Evolutionary conservation across 352 stramenopile species (phyloP), one percentile per base, ranked within the genome.

Genomic region (Globisporangium solare): DNA sequence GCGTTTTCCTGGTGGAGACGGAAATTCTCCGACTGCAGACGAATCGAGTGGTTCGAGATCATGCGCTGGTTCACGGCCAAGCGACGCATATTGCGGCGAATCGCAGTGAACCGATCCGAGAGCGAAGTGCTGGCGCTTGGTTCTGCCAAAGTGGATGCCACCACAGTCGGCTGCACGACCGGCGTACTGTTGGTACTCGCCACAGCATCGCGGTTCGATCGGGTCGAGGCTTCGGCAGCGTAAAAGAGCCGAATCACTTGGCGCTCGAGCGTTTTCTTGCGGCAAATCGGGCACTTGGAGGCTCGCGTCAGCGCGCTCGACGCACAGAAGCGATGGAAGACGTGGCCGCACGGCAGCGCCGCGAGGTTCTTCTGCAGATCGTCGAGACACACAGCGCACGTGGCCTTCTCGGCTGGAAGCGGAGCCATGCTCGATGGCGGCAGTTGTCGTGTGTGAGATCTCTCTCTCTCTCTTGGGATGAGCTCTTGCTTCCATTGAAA

Each of bases 301-400:
- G 39, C 32, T 2, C 22, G 51, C 18, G 32, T 57, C 27, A 83
- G 52, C 15, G 67, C 61, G 40, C 58, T 35, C 6, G 53, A 24
- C 0, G 65, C 55, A 48, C 74, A 84, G 3, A 8, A 6, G 15
- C 66, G 27, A 40, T 84, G 72, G 21, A 83, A 80, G 15, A 83
- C 70, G 47, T 83, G 74, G 8, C 72, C 72, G 17, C 70, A 79
- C 22, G 27, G 37, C 22, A 84, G 41, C 14, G 72, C 48, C 39
- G 68, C 58, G 42, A 81, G 50, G 27, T 66, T 51, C 21, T 46
- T 57, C 48, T 60, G 39, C 55, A 84, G 63, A 17, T 40, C 55
- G 45, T 80, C 72, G 17, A 82, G 66, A 22, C 74, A 84, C 46
- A 84, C 67, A 1, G 41, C 68, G 46, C 71, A 84, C n/a, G 24